Evolutionary conservation across 768 basidiomycete species (phyloP), one percentile per base, ranked within the genome.

Genomic region (Xanthoconium stramineum): DNA sequence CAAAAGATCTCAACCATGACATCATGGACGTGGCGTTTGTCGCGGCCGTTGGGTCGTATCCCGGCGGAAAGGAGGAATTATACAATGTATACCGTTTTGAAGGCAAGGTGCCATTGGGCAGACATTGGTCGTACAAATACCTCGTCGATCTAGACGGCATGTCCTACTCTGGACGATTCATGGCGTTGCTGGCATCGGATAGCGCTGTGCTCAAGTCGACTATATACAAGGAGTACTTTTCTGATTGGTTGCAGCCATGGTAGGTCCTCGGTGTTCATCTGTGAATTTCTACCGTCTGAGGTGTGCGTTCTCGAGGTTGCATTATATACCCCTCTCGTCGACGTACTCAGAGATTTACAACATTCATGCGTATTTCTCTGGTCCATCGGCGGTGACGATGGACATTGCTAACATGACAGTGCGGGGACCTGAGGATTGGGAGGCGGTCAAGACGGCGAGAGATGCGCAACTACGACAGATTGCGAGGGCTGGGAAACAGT

Each of bases 61-160:
- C 90, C 5, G 87, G 88, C 3, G 92, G 93, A 11, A 73, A 87
- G 61, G 69, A 80, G 6, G 84, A 83, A 19, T 73, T 96, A 64
- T 75, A 82, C 59, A 70, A 76, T 56, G 75, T 80, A 39, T 85
- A 91, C 68, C 81, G 88, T 32, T 87, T 91, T 61, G 83, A 80
- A 12, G 83, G 89, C 48, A 76, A 88, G 2, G 92, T 91, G 1
- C 86, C 88, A 5, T 76, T 98, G 1, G 91, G 91, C 6, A 80
- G 85, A 52, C 88, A 94, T 65, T 98, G 95, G 94, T 77, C 85
- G 56, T 91, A 94, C 77, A 96, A 96, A 75, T 93, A 95, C 66
- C 78, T 96, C 35, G 74, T 94, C 58, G 95, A 98, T 71, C 73
- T 98, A 53, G 95, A 97, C 66, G 95, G 95, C 15, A 95, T 94